These are phyloP conservation scores for Epichloe sylvatica DNA, from an alignment of 2,329 filamentous ascomycete species.

Conservation along the genomic window DNA sequence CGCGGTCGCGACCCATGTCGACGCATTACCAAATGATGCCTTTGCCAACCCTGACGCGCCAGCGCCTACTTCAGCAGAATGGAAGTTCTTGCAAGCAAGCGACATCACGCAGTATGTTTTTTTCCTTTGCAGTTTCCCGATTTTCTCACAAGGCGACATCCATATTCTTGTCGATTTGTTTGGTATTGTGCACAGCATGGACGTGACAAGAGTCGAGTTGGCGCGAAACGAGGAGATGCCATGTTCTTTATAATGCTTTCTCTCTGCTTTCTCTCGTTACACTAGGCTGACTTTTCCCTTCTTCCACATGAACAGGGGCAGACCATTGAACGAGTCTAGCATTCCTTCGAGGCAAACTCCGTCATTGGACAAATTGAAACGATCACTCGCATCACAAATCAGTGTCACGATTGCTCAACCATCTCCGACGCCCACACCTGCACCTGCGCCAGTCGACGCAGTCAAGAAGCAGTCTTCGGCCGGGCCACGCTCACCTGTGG, in stretches of 20 bases:
- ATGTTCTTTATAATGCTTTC: neutral
- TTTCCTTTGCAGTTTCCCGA: slow-evolving; percentile 5
- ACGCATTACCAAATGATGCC: slow-evolving; percentile 45
- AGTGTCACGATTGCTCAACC: slow-evolving; percentile 10
- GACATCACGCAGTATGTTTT: slow-evolving; percentile 46
- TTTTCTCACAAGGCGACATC: slow-evolving; percentile 9
- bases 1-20: slow-evolving; percentile 57
- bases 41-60: slow-evolving; percentile 44
- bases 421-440: slow-evolving; percentile 4
- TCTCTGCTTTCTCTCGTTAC: neutral
- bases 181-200: slow-evolving; percentile 1
- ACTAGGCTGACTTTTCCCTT: neutral
- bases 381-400: slow-evolving; percentile 20
- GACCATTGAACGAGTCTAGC: slow-evolving; percentile 36
- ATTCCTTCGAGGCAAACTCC: slow-evolving; percentile 36
- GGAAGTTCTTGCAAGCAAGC: slow-evolving; percentile 40
- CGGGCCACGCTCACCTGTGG: slow-evolving; percentile 6
- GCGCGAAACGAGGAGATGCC: neutral
- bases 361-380: slow-evolving; percentile 29
- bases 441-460: neutral
- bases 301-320: slow-evolving; percentile 15
- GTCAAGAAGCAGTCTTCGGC: slow-evolving; percentile 5
- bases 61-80: slow-evolving; percentile 36
- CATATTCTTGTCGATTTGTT: neutral
- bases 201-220: neutral